Base-by-base conservation (phyloP, 495 filamentous ascomycete species). In the Aspergillus funiculosus region DNA sequence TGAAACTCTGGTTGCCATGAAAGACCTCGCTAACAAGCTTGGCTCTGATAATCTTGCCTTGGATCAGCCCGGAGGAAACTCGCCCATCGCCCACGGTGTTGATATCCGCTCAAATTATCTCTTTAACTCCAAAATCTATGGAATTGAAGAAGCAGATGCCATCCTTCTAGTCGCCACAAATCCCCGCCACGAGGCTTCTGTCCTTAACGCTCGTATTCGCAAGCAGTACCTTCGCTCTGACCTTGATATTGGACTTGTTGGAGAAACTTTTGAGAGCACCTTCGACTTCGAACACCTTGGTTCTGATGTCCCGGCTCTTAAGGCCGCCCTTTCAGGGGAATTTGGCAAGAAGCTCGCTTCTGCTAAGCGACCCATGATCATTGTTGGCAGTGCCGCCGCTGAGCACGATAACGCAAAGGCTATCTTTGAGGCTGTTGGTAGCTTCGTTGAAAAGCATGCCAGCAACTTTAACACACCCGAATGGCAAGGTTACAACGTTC, bases 161-260 rank as follows among this genome's bases (percentile, higher is more conserved):
- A 86, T 98, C 43, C 84, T 98, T 42, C 77, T 98, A 15, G 76
- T 97, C 51, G 92, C 90, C 50, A 95, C 88, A 48, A 98, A 98
- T 69, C 86, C 92, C 20, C 82, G 92, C 43, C 84, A 91, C 53
- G 92, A 98, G 68, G 92, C 92, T 34, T 88, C 92, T 30, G 86
- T 89, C 45, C 75, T 98, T 15, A 98, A 98, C 60, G 90, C 91
- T 37, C 85, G 92, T 48, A 98, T 98, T 57, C 77, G 92, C 48
- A 98, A 98, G 71, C 92, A 96, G 64, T 98, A 91, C 82, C 72
- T 98, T 28, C 84, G 91, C 49, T 95, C 92, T 24, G 90, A 98
- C 60, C 78, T 98, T 18, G 84, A 96, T 61, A 76, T 98, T 54
- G 92, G 86, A 45, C 79, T 97, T 48, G 83, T 98, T 42, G 92